phyloP scores from a whole-genome alignment of 225 moss, liverwort and hornwort species.

The Polytrichum formosum region DNA sequence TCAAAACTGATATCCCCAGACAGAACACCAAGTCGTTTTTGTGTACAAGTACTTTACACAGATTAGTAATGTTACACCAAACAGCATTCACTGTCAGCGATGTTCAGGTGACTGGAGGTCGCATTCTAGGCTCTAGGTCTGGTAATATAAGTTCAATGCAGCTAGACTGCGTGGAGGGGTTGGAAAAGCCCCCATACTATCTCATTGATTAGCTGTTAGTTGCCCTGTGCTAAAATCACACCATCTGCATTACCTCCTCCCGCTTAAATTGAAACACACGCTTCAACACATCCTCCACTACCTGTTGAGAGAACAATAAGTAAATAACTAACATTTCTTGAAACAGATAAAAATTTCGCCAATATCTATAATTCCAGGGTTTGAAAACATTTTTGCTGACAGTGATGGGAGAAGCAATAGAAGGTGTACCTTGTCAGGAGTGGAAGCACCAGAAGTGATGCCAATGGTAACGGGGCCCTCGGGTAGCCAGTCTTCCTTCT shows the following conservation, averaged over 20 bases:
- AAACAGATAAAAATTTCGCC: neutral
- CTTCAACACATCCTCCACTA: slow-evolving; percentile 56
- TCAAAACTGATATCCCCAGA: no score
- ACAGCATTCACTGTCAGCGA: neutral
- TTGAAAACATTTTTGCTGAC: neutral
- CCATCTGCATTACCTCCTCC: slow-evolving; percentile 45
- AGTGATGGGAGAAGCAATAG: neutral
- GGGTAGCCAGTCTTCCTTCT: slow-evolving; percentile 90
- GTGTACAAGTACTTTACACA: neutral
- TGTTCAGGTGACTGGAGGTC: neutral
- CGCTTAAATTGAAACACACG: slow-evolving; percentile 51
- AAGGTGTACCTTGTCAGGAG: slow-evolving; percentile 81
- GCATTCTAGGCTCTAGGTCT: neutral
- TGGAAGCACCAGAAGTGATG: slow-evolving; percentile 95
- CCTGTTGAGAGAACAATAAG: slow-evolving; percentile 21
- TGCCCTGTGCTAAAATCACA: neutral
- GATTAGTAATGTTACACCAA: neutral
- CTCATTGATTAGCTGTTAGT: neutral
- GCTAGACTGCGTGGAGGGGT: neutral
- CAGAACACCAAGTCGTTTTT: no score
- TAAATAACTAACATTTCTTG: neutral
- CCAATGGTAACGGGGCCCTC: slow-evolving; percentile 85
- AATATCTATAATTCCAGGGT: no score
- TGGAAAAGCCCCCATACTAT: no score
- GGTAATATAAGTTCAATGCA: neutral